Percentiles rank a stretch among this genome's conserved stretches.
Evolutionary conservation across 495 filamentous ascomycete species (phyloP).

Genomic region (Symbiotaphrina buchneri): DNA sequence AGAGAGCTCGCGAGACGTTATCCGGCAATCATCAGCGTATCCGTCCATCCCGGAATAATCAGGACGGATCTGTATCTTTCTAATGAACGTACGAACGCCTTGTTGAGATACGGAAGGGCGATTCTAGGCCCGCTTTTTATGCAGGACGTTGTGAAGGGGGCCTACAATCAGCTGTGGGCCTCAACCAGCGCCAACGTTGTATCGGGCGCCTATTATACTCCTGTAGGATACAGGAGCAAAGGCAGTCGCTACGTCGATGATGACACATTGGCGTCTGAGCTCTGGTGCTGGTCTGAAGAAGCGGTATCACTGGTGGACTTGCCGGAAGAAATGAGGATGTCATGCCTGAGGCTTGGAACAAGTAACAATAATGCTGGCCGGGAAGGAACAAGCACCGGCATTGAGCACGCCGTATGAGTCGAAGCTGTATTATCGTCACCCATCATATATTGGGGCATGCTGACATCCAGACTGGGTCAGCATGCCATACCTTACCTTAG

Average conservation of each 20-base stretch:
- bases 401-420: too few species aligned
- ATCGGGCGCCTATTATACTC: constrained; percentile 34
- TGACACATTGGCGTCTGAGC: constrained; percentile 19
- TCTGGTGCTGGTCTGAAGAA: constrained; percentile 43
- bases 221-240: constrained; percentile 20
- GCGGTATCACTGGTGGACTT: too few species aligned
- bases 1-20: constrained; percentile 32
- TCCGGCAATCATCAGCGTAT: constrained; percentile 27
- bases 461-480: too few species aligned
- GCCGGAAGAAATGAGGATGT: too few species aligned
- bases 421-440: too few species aligned
- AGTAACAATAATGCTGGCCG: too few species aligned
- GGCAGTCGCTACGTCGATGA: constrained; percentile 19
- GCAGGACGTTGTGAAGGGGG: constrained; percentile 18
- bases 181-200: constrained; percentile 18
- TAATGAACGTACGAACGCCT: constrained; percentile 9
- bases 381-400: too few species aligned
- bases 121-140: constrained; percentile 7
- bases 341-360: too few species aligned
- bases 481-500: too few species aligned
- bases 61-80: constrained; percentile 25
- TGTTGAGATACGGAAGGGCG: constrained; percentile 6
- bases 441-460: too few species aligned
- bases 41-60: constrained; percentile 47
- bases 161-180: constrained; percentile 38